Evolutionary conservation across 352 stramenopile species (phyloP), one percentile per base, ranked within the genome.

Genomic region (Globisporangium abappressorium): DNA sequence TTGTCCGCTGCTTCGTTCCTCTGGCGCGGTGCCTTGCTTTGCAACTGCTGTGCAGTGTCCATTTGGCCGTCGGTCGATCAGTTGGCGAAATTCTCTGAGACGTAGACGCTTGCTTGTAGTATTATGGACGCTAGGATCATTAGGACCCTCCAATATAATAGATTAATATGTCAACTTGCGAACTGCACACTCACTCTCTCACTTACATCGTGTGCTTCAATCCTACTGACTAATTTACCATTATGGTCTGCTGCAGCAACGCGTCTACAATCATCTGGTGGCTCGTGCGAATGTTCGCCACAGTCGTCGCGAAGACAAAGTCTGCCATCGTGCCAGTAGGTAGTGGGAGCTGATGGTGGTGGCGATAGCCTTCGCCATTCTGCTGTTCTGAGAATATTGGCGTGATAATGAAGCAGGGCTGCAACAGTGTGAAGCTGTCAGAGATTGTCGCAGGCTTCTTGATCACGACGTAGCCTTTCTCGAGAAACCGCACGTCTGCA

Each of bases 351-450:
- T 47, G 41, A n/a, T 47, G 41, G 14, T 24, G 60, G 24, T 47
- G 11, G n/a, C 67, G 65, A 28, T 61, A 24, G 20, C 46, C 51
- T 20, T 57, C 34, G 4, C 36, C 36, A 43, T 28, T 68, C 65
- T 67, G 62, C 15, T 71, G 60, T 8, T 62, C 24, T 14, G 54
- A 41, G 26, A 72, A 66, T 34, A 68, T 51, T 70, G 82, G 82
- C 7, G 78, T 87, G 55, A 87, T 84, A 38, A 90, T 73, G 63
- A 82, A 84, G 62, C 78, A 83, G 63, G 80, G 80, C 65, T 87
- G 80, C 53, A 91, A 30, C 22, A 89, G 69, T 54, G 78, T 69
- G 61, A 72, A 79, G 15, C 66, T 65, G 56, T 65, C 51, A 55
- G 73, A 71, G 51, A 77, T 76, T 11, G 77, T 70, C 15, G 61